Base-by-base conservation (phyloP, 441 rosid genomes). In the Eutrema salsugineum region DNA sequence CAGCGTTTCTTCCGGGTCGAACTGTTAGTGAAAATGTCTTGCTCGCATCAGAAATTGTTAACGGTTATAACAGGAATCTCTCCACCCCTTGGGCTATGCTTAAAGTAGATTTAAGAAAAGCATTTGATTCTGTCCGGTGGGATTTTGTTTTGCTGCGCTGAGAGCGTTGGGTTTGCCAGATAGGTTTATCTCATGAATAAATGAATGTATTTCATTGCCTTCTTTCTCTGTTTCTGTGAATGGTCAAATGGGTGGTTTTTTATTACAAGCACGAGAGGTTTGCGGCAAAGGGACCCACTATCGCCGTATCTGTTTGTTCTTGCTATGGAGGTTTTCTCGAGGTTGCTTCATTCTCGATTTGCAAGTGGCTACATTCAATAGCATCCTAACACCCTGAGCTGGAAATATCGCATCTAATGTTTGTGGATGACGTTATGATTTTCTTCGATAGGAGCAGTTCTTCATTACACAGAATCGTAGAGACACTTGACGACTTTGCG, bases 321-420 rank as follows among this genome's bases (percentile, higher is more conserved):
- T 0, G 5, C 14, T 0, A n/a, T 38, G n/a, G 42, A 38, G 14
- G 14, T 38, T 1, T 38, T 38, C 3, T 22, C 56, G 0, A 6
- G 10, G 0, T 16, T 50, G 0, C 4, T 50, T 0, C 1, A 5
- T 1, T 22, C 33, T 0, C 7, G 16, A 1, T 50, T 11, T 12
- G 1, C 5, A 0, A 1, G 16, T 10, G 33, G 33, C 0, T 27
- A 10, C 0, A 50, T 50, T 0, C 0, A 0, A 2, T 11, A 22
- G 0, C 55, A 49, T 4, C 55, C 55, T 0, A 20, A 7, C 12
- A 22, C 32, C 0, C 0, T 0, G 15, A 1, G 0, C 1, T 49
- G 1, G 1, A 5, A 0, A 11, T 49, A 0, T 4, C 55, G 0
- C 55, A 49, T 1, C 15, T 22, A 0, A 49, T 49, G 32, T 49